phyloP scores from a whole-genome alignment of 1,284 basidiomycete genomes.

The Apiotrichum domesticum region DNA sequence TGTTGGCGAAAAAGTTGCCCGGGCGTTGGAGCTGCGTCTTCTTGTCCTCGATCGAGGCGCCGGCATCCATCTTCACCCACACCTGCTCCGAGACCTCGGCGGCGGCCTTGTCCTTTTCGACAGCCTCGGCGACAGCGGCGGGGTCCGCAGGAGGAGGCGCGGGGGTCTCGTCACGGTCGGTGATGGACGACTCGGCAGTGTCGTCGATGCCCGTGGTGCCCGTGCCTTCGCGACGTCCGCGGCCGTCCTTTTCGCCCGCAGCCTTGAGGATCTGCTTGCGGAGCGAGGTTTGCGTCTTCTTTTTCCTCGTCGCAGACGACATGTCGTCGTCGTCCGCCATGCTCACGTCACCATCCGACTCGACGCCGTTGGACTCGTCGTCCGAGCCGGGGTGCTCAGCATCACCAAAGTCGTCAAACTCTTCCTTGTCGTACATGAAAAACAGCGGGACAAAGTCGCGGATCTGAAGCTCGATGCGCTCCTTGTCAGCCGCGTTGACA shows the following conservation, averaged over 20 bases:
- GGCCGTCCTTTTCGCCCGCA: conserved; percentile 55
- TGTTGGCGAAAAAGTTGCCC: conserved; percentile 78
- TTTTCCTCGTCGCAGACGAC: conserved; percentile 43
- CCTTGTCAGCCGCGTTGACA: conserved; percentile 70
- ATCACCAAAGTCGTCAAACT: conserved; percentile 70
- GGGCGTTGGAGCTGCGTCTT: conserved; percentile 30
- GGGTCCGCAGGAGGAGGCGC: conserved; percentile 36
- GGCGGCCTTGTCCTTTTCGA: conserved; percentile 40
- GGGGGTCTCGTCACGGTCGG: conserved; percentile 34
- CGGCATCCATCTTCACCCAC: conserved; percentile 49
- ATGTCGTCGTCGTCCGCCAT: conserved; percentile 48
- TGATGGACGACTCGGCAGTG: conserved; percentile 28
- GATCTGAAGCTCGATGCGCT: conserved; percentile 77
- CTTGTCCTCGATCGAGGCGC: conserved; percentile 8
- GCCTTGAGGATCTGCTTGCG: conserved; percentile 70
- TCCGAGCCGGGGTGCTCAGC: conserved; percentile 51
- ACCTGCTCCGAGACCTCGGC: conserved; percentile 44
- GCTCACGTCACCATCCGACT: conserved; percentile 47
- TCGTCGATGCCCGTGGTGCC: conserved; percentile 27
- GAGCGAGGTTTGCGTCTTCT: conserved; percentile 53
- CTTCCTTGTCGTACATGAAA: conserved; percentile 67
- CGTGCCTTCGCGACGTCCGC: conserved; percentile 52
- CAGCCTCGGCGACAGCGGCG: conserved; percentile 42
- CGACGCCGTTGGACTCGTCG: conserved; percentile 63
- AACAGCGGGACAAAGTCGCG: conserved; percentile 77